Conservation (phyloP, 2,329 filamentous ascomycete genomes). For the Botrytis hyacinthi region DNA sequence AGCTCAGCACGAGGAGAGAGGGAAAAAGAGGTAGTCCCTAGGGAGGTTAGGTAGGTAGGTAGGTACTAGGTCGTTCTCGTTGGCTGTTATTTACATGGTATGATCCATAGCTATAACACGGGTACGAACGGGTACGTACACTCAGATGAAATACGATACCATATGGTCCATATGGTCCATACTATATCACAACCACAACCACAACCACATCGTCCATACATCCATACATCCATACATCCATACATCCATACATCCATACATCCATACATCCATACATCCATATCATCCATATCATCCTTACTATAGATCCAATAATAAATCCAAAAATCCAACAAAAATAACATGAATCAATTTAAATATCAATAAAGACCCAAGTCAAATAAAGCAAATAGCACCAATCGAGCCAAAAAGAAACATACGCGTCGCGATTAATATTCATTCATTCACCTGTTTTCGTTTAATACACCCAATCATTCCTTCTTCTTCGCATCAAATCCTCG, state of each 20-base stretch:
- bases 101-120: neutral
- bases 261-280: too few species aligned
- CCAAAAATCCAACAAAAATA: neutral
- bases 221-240: too few species aligned
- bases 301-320: neutral
- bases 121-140: neutral
- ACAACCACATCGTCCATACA: too few species aligned
- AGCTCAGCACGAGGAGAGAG: neutral
- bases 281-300: too few species aligned
- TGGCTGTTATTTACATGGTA: neutral
- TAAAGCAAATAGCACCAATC: neutral
- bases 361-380: neutral
- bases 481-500: constrained; percentile 5
- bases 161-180: neutral
- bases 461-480: neutral
- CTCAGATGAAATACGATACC: neutral
- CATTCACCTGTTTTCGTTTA: neutral
- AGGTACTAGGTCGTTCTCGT: neutral
- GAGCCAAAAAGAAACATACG: neutral
- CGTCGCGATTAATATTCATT: constrained; percentile 4
- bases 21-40: too few species aligned
- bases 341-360: neutral
- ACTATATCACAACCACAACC: too few species aligned
- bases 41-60: too few species aligned
- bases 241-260: too few species aligned